phyloP scores from a whole-genome alignment of 371 early-diverging fungal species.

The Actinomortierella wolfii region DNA sequence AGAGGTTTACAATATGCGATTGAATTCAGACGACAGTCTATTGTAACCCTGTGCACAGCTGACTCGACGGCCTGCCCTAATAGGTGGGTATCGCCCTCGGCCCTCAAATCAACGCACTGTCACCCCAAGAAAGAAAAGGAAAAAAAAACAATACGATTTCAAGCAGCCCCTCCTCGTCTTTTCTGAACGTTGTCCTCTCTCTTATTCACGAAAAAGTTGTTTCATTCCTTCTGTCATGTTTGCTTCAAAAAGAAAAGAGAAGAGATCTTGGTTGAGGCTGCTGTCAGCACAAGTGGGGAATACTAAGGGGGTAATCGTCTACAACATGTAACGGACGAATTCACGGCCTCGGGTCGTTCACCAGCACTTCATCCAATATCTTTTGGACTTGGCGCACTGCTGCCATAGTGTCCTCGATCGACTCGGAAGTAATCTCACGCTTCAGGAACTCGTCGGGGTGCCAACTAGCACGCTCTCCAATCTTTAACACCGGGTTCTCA shows the following conservation, averaged over 20 bases:
- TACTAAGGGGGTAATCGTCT: neutral
- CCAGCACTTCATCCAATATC: slow-evolving; percentile 7
- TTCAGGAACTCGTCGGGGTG: slow-evolving; percentile 30
- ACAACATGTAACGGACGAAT: neutral
- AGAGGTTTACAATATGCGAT: neutral
- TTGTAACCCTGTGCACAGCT: neutral
- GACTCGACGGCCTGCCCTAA: neutral
- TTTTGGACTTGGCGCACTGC: slow-evolving; percentile 12
- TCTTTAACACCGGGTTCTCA: slow-evolving; percentile 29
- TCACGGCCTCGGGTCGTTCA: neutral
- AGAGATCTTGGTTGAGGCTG: neutral
- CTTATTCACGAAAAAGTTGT: no score
- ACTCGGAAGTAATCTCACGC: slow-evolving; percentile 10
- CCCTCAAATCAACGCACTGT: no score
- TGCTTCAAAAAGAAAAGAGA: neutral
- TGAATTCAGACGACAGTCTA: neutral
- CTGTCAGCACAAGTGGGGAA: neutral
- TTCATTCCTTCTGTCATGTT: neutral
- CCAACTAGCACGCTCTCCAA: slow-evolving; percentile 30
- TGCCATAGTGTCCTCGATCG: slow-evolving; percentile 21
- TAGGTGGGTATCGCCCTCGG: no score
- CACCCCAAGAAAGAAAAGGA: no score
- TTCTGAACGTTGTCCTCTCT: no score
- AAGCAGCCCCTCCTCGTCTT: no score
- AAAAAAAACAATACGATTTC: no score